These are phyloP conservation scores for Eucalyptus cloeziana DNA, from an alignment of 345 rosid species.

Conservation along the genomic window DNA sequence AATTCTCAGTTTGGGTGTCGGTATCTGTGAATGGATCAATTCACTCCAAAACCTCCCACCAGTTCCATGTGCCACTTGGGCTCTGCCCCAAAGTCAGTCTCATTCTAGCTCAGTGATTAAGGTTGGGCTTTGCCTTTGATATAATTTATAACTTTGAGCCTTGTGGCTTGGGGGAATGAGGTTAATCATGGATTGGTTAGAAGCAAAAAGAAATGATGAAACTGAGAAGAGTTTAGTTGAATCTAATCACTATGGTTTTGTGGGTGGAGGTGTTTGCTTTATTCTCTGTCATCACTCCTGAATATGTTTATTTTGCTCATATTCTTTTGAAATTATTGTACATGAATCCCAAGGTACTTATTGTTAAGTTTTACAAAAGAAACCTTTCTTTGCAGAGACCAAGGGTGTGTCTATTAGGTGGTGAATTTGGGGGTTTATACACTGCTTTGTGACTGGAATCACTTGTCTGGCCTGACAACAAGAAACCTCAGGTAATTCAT, in stretches of 20 bases:
- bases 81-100: not conserved
- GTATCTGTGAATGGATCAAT: not conserved
- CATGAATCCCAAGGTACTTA: not conserved
- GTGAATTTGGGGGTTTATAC: slow-evolving; percentile 87
- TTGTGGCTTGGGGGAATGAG: not conserved
- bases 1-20: not conserved
- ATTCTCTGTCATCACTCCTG: not conserved
- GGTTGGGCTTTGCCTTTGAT: not conserved
- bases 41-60: not conserved
- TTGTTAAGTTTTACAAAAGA: not conserved
- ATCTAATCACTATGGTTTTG: not conserved
- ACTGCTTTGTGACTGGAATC: slow-evolving; percentile 90
- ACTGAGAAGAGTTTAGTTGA: not conserved
- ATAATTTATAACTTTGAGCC: not conserved
- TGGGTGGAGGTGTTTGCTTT: not conserved
- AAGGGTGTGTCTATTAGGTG: slow-evolving; percentile 53
- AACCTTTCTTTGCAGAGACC: slow-evolving; percentile 24
- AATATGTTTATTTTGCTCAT: not conserved
- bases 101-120: not conserved
- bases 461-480: slow-evolving; percentile 68
- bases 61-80: not conserved
- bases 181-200: not conserved
- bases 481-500: slow-evolving; percentile 54
- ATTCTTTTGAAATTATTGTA: not conserved
- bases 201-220: not conserved